Evolutionary conservation across 2,329 filamentous ascomycete species (phyloP).

Genomic region (Gnomoniopsis sp.): DNA sequence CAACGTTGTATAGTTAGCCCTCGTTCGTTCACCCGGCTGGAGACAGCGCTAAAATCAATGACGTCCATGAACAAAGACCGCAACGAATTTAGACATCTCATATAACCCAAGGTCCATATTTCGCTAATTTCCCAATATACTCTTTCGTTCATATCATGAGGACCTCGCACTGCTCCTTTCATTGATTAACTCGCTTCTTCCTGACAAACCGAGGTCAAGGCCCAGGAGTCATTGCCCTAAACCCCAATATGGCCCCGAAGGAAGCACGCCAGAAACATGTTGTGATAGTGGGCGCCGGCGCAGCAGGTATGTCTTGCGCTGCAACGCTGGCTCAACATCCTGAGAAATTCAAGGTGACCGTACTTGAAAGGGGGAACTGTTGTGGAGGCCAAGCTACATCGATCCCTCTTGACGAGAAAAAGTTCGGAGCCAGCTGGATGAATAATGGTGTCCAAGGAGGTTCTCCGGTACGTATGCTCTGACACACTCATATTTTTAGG

Average conservation of each 20-base stretch:
- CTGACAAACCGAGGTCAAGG: neutral
- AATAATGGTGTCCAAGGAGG: conserved; percentile 49
- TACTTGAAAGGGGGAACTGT: conserved; percentile 57
- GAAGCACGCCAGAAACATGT: conserved; percentile 40
- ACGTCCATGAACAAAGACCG: neutral
- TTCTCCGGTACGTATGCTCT: conserved; percentile 6
- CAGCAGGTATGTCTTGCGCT: conserved; percentile 64
- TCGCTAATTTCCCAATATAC: too few relatives aligned
- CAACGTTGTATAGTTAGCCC: neutral
- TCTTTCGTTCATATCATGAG: too few relatives aligned
- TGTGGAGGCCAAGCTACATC: conserved; percentile 61
- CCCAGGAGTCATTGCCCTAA: neutral
- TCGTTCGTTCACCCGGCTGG: neutral
- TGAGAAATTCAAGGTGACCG: conserved; percentile 61
- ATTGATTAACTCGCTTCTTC: neutral
- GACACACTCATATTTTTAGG: too few relatives aligned
- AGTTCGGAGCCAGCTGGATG: conserved; percentile 57
- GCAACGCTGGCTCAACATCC: conserved; percentile 64
- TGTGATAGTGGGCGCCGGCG: conserved; percentile 59
- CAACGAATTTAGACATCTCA: neutral
- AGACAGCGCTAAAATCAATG: conserved; percentile 10
- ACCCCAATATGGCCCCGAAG: neutral
- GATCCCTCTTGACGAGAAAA: conserved; percentile 53
- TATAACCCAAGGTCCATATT: neutral
- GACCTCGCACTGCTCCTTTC: neutral